Evolutionary conservation across 352 stramenopile genomes (phyloP).

Genomic region (Pythium phragmiticola): DNA sequence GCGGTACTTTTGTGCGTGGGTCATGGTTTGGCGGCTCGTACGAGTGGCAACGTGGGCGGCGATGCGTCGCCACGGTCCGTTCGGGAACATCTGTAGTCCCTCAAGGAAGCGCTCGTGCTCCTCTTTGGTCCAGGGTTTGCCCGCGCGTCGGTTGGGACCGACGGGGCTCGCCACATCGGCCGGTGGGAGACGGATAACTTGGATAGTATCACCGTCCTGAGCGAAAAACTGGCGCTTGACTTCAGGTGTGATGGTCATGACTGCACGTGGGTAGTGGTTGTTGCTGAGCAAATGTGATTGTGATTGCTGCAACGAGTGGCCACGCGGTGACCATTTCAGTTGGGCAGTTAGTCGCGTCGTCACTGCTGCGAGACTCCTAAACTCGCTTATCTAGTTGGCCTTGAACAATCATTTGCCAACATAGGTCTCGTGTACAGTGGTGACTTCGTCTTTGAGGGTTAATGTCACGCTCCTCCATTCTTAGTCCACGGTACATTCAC

Average conservation of each 20-base stretch:
- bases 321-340: too few relatives aligned
- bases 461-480: too few relatives aligned
- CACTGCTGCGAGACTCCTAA: too few relatives aligned
- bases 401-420: too few relatives aligned
- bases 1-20: conserved; percentile 55
- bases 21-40: conserved; percentile 52
- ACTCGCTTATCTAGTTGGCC: too few relatives aligned
- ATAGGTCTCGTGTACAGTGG: too few relatives aligned
- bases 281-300: not conserved
- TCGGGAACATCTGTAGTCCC: conserved; percentile 45
- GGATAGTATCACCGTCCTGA: conserved; percentile 7
- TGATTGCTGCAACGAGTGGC: not conserved
- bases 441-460: too few relatives aligned
- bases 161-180: conserved; percentile 6
- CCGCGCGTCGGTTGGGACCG: conserved; percentile 9
- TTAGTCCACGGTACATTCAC: too few relatives aligned
- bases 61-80: conserved; percentile 48
- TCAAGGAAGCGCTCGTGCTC: conserved; percentile 53
- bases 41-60: conserved; percentile 41
- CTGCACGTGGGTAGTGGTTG: not conserved
- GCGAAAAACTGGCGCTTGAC: conserved; percentile 20
- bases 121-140: conserved; percentile 38
- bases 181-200: conserved; percentile 19
- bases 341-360: too few relatives aligned
- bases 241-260: conserved; percentile 10